Percentiles rank a stretch among this genome's conserved stretches.
These are phyloP conservation scores for Cystoderma amianthinum DNA, from an alignment of 768 basidiomycete species.

Conservation along the genomic window DNA sequence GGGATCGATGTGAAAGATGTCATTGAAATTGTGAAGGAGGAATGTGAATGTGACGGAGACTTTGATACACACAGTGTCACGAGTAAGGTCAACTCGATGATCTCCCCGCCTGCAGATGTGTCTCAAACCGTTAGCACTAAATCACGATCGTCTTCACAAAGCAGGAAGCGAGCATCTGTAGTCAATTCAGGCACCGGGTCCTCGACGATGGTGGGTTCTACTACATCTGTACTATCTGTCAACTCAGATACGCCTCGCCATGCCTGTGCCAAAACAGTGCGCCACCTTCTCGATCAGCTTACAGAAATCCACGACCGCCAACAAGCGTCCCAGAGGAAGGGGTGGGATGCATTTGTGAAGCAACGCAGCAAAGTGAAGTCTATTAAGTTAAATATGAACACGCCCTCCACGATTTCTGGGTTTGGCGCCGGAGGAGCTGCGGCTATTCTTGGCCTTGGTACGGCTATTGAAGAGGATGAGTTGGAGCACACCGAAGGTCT, in stretches of 20 bases:
- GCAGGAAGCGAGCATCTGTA: constrained; percentile 38
- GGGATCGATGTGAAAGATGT: constrained; percentile 7
- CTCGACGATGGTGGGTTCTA: constrained; percentile 20
- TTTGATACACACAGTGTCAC: constrained; percentile 11
- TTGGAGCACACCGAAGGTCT: constrained; percentile 77
- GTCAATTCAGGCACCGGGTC: constrained; percentile 14
- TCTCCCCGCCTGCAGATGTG: constrained; percentile 7
- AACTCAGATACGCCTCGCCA: constrained; percentile 63
- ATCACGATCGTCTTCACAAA: constrained; percentile 47
- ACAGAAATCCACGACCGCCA: constrained; percentile 79
- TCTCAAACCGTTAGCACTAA: constrained; percentile 23
- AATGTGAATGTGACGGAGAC: constrained; percentile 37
- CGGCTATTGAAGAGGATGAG: constrained; percentile 63
- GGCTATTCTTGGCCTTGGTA: constrained; percentile 61
- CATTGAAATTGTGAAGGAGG: constrained; percentile 14
- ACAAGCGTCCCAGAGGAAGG: constrained; percentile 60
- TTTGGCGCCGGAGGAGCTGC: constrained; percentile 40
- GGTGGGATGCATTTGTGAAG: constrained; percentile 87
- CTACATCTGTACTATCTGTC: constrained; percentile 51
- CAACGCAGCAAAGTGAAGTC: constrained; percentile 47
- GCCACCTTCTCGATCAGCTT: constrained; percentile 65
- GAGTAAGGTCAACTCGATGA: constrained; percentile 7
- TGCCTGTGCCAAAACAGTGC: constrained; percentile 69
- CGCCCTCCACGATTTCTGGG: constrained; percentile 16
- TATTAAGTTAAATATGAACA: constrained; percentile 18